Evolutionary conservation across 345 rosid genomes (phyloP), one percentile per base, ranked within the genome.

Genomic region (Adansonia digitata): DNA sequence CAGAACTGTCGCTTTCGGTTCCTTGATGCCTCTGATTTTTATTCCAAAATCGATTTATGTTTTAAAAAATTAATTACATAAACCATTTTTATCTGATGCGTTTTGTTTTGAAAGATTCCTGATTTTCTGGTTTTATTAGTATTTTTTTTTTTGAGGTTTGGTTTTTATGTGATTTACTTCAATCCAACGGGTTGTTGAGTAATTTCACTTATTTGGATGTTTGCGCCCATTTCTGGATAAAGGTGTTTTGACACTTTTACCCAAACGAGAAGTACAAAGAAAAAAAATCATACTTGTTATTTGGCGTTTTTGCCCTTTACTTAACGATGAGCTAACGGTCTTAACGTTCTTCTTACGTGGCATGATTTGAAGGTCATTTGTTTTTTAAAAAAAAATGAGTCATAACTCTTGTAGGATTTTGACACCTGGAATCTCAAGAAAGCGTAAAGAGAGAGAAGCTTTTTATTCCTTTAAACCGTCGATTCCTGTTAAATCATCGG

Each of bases 401-500:
- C 75, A 81, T 61, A 79, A 79, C 46, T 71, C 76, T 60, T 88
- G 79, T 51, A 74, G 81, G 52, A 64, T 77, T 40, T 69, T 79
- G 53, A 56, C 84, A 73, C 80, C 78, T 4, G 85, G 86, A 63
- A 74, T 77, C 31, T 81, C 87, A 3, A 82, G 82, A 74, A 88
- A 90, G 85, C 92, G 91, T 2, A 87, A 88, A 69, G 85, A 82
- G 73, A 66, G 88, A 73, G 84, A 83, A 53, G 39, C 82, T 14
- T 74, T 34, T 37, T 59, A 63, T 76, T 40, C 79, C 1, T 27
- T 14, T 17, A 77, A 76, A 63, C 75, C 53, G 51, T 29, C 78
- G 20, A 48, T 29, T 51, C 49, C 73, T 37, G 43, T 52, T 40
- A 49, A 72, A 60, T 73, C 83, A 60, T 78, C 52, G 31, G 71